phyloP scores from a whole-genome alignment of 768 basidiomycete genomes.

The Pulveroboletus sp. region DNA sequence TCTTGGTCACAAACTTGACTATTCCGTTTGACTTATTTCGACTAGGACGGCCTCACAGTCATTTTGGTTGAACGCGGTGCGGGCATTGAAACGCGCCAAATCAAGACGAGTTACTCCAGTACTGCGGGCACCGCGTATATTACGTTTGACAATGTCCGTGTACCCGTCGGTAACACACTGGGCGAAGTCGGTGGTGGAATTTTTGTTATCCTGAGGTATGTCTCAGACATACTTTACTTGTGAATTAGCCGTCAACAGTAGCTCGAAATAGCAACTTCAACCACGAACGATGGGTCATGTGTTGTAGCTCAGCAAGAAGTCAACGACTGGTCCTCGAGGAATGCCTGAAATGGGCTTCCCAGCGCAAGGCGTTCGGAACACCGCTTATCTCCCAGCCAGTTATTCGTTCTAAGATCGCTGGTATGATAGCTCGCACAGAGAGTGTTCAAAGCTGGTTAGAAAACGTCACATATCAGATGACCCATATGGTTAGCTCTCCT shows the following conservation, averaged over 20 bases:
- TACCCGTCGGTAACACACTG: conserved; percentile 83
- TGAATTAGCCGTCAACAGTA: background rate
- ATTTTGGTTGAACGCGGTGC: conserved; percentile 60
- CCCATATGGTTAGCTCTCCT: conserved; percentile 53
- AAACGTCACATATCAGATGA: conserved; percentile 84
- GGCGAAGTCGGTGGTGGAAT: conserved; percentile 58
- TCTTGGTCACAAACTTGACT: conserved; percentile 8
- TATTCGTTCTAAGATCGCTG: conserved; percentile 81
- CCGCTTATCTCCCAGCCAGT: conserved; percentile 80
- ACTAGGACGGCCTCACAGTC: conserved; percentile 55
- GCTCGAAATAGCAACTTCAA: conserved; percentile 72
- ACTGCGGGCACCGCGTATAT: conserved; percentile 84
- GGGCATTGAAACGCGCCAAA: conserved; percentile 59
- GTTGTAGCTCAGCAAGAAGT: conserved; percentile 63
- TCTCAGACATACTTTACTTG: background rate
- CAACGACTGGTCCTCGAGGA: conserved; percentile 75
- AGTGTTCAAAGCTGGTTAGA: conserved; percentile 84
- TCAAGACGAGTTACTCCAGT: conserved; percentile 83
- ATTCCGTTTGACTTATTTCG: conserved; percentile 20
- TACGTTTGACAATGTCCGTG: conserved; percentile 79
- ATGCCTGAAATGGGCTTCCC: conserved; percentile 85
- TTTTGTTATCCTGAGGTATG: conserved; percentile 53
- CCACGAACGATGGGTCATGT: conserved; percentile 93
- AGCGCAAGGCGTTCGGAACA: conserved; percentile 90
- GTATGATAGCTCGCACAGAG: conserved; percentile 84